Evolutionary conservation across 2,329 filamentous ascomycete species (phyloP), one percentile per base, ranked within the genome.

Genomic region (Trichoderma koningii): DNA sequence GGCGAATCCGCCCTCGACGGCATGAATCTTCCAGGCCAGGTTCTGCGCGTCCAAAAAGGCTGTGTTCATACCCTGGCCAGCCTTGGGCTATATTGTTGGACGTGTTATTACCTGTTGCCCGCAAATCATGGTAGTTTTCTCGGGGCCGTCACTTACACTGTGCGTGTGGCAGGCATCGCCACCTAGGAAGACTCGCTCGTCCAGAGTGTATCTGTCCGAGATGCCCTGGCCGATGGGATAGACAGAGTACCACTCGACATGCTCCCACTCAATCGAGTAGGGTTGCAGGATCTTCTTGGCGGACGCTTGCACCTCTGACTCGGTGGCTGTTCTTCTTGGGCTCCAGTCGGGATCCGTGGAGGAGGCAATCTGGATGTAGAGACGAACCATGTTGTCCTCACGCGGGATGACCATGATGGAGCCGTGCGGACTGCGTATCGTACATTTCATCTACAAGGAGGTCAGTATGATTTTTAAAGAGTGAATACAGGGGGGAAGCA

Each of bases 21-120:
- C 88, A 74, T 97, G 93, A 59, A 97, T 91, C 80, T 98, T 98
- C 93, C 93, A 98, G 7, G 93, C 93, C 47, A 98, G 82, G 76
- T 97, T 98, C 66, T 92, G 86, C 0, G 92, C 92, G 70, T 94
- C 90, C 59, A 90, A 80, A 77, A 92, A 92, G 3, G 89, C 89
- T 0, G 89, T 90, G 72, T 92, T 92, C 90, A 92, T 92, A 34
- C 89, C 89, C 75, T 92, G 89, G 1, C 89, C 89, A 38, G 89
- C 89, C 79, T 91, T 92, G 44, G 89, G 89, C 85, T 87, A 38
- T 38, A 38, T 14, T 71, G 83, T 81, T 55, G 83, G 76, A 23
- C 76, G 14, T 6, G 34, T 38, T 38, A 38, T 14, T 38, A 28
- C 26, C 67, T 19, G 55, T 26, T 48, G 85, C 84, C 81, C 7